These are phyloP conservation scores for Carex scoparia DNA, from an alignment of 176 grass and related monocot genomes.

Conservation along the genomic window DNA sequence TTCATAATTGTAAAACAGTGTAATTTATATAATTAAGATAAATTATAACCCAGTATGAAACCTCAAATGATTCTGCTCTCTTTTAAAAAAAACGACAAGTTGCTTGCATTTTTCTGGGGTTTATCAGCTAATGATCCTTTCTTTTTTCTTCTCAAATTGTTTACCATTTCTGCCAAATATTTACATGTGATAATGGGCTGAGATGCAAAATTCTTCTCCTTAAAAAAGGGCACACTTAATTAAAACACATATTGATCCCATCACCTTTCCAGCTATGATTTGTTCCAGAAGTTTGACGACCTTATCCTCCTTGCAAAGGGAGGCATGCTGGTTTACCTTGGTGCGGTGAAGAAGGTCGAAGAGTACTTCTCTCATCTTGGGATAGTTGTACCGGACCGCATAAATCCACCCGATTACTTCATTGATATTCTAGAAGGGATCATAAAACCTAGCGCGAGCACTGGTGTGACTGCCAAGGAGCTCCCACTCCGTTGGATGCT, in stretches of 20 bases:
- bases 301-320: constrained; percentile 87
- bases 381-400: constrained; percentile 68
- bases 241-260: constrained; percentile 11
- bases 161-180: background rate
- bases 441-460: constrained; percentile 47
- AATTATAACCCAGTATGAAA: background rate
- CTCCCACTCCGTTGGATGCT: constrained; percentile 83
- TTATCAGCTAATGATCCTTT: background rate
- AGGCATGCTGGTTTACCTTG: constrained; percentile 66
- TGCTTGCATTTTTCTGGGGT: background rate
- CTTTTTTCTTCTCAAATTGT: background rate
- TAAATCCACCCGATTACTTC: constrained; percentile 87
- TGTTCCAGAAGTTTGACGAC: constrained; percentile 84
- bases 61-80: background rate
- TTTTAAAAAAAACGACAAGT: background rate
- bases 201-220: background rate
- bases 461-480: constrained; percentile 47
- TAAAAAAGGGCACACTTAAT: background rate
- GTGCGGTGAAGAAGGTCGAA: constrained; percentile 78
- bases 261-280: constrained; percentile 53
- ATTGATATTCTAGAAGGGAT: constrained; percentile 90
- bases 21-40: background rate
- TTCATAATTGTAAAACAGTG: background rate
- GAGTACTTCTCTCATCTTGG: constrained; percentile 65
- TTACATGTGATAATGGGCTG: background rate